Conservation (phyloP, 805 yeast genomes). For the Ogataea methanolica region DNA sequence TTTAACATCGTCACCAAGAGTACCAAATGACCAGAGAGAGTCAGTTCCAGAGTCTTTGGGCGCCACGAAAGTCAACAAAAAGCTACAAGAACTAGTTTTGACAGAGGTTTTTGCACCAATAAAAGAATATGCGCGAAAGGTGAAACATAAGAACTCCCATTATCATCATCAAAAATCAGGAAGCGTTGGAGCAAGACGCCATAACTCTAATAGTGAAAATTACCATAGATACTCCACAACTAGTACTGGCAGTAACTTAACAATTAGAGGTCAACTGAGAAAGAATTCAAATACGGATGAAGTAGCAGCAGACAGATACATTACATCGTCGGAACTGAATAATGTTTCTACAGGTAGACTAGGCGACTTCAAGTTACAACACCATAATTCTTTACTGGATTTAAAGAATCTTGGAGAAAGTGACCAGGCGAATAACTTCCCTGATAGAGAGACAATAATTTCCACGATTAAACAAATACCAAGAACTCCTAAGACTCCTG, state of each 20-base stretch:
- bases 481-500: constrained; percentile 7
- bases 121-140: constrained; percentile 27
- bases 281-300: not conserved
- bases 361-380: constrained; percentile 2
- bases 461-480: constrained; percentile 37
- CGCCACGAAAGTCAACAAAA: constrained; percentile 66
- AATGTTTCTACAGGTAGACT: not conserved
- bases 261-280: constrained; percentile 1
- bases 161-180: constrained; percentile 4
- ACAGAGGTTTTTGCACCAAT: constrained; percentile 68
- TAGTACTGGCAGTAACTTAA: not conserved
- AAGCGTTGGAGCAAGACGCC: not conserved
- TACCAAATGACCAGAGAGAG: constrained; percentile 8
- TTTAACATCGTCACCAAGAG: constrained; percentile 13
- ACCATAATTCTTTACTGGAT: constrained; percentile 20
- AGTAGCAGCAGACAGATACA: not conserved
- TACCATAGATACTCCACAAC: constrained; percentile 24
- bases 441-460: constrained; percentile 25
- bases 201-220: not conserved
- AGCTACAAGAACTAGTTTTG: constrained; percentile 64
- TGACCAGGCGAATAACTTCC: constrained; percentile 14
- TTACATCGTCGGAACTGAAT: not conserved
- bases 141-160: constrained; percentile 11
- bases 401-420: constrained; percentile 15
- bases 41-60: constrained; percentile 33